phyloP scores from a whole-genome alignment of 805 yeast genomes.

The Metschnikowia dekortorum region DNA sequence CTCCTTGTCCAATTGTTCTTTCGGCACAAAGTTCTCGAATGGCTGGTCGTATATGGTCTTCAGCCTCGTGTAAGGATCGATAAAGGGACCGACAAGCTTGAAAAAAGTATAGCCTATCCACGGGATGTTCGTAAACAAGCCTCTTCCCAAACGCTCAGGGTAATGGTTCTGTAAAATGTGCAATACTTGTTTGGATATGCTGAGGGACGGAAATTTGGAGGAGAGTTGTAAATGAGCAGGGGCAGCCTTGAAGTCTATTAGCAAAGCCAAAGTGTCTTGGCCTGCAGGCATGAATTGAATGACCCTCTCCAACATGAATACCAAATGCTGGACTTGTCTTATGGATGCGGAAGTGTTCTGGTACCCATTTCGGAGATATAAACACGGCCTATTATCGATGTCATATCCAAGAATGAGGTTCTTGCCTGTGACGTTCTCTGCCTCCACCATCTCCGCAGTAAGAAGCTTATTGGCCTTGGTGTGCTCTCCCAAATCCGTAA shows the following conservation, averaged over 20 bases:
- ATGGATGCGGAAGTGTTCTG: constrained; percentile 51
- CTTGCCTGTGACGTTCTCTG: constrained; percentile 52
- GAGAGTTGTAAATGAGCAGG: constrained; percentile 34
- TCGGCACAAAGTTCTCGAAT: constrained; percentile 50
- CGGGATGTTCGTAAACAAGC: constrained; percentile 19
- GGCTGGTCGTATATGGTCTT: constrained; percentile 57
- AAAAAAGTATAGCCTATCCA: constrained; percentile 20
- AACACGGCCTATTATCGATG: constrained; percentile 48
- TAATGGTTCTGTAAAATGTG: constrained; percentile 20
- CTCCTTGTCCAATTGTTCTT: constrained; percentile 46
- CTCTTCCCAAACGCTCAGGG: constrained; percentile 19
- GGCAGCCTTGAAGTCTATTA: constrained; percentile 52
- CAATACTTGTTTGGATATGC: constrained; percentile 34
- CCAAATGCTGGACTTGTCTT: constrained; percentile 52
- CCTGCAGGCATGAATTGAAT: constrained; percentile 55
- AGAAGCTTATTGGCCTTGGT: constrained; percentile 27
- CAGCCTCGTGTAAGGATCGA: constrained; percentile 56
- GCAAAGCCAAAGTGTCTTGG: constrained; percentile 50
- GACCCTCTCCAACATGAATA: constrained; percentile 53
- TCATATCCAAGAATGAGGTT: constrained; percentile 53
- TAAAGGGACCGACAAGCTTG: constrained; percentile 29
- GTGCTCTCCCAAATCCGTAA: constrained; percentile 26
- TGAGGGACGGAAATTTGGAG: constrained; percentile 45
- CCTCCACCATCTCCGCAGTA: constrained; percentile 40
- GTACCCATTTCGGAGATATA: constrained; percentile 49